Evolutionary conservation across 2,329 filamentous ascomycete genomes (phyloP).

Genomic region (Cercospora nicotianae): DNA sequence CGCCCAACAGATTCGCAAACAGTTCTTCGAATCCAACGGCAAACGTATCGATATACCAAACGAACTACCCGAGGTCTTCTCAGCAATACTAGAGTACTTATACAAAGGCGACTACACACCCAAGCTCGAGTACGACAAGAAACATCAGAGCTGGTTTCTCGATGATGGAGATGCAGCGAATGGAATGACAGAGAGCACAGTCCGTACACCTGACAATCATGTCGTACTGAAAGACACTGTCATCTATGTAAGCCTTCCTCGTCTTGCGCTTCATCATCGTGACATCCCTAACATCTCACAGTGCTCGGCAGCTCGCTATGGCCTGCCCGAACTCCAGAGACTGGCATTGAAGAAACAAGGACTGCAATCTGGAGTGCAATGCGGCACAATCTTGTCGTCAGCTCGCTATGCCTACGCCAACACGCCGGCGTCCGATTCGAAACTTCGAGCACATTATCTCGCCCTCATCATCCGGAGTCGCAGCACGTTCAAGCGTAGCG

Average conservation of each 20-base stretch:
- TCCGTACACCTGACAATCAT: slow-evolving; percentile 66
- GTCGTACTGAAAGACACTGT: slow-evolving; percentile 83
- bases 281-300: slow-evolving; percentile 21
- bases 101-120: slow-evolving; percentile 95
- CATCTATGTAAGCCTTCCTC: slow-evolving; percentile 61
- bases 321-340: slow-evolving; percentile 79
- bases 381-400: slow-evolving; percentile 78
- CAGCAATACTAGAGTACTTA: slow-evolving; percentile 83
- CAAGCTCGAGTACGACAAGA: slow-evolving; percentile 77
- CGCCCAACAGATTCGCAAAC: slow-evolving; percentile 60
- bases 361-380: slow-evolving; percentile 79
- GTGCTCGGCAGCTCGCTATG: slow-evolving; percentile 82
- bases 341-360: slow-evolving; percentile 86
- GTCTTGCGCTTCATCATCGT: background rate
- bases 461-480: slow-evolving; percentile 88
- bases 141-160: slow-evolving; percentile 77
- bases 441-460: slow-evolving; percentile 84
- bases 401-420: slow-evolving; percentile 88
- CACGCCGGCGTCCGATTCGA: slow-evolving; percentile 88
- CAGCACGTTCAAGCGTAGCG: slow-evolving; percentile 86
- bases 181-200: slow-evolving; percentile 60
- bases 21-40: slow-evolving; percentile 60
- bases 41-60: slow-evolving; percentile 79
- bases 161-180: slow-evolving; percentile 59
- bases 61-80: slow-evolving; percentile 88